Conservation (phyloP, 306 rosid genomes). For the Rubus parviflorus region DNA sequence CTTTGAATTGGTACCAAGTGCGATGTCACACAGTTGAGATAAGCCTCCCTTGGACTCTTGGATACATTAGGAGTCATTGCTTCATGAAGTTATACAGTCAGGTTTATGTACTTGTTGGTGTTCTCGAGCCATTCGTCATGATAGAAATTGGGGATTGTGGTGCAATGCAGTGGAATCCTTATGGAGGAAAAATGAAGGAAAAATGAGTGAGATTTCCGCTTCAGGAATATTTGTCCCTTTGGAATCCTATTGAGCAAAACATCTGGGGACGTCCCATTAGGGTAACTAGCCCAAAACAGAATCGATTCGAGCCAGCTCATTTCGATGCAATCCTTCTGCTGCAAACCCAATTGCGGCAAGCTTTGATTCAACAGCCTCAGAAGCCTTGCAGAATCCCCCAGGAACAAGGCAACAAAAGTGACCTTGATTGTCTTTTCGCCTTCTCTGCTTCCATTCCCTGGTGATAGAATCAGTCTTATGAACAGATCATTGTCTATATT, state of each 20-base stretch:
- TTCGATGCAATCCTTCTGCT: conserved; percentile 26
- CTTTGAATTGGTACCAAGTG: conserved; percentile 36
- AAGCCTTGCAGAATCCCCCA: conserved; percentile 21
- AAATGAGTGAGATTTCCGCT: too few relatives aligned
- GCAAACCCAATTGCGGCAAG: conserved; percentile 30
- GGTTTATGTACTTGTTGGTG: conserved; percentile 24
- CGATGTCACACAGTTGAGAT: conserved; percentile 59
- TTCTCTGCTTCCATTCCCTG: neutral
- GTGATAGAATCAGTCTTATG: conserved; percentile 39
- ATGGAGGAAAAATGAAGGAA: too few relatives aligned
- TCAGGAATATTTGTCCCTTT: neutral
- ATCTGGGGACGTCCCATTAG: conserved; percentile 15
- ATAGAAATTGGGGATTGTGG: too few relatives aligned
- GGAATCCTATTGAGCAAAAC: conserved; percentile 15
- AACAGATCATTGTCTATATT: conserved; percentile 42
- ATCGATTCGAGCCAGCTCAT: conserved; percentile 36
- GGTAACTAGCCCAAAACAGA: conserved; percentile 16
- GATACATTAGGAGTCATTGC: conserved; percentile 64
- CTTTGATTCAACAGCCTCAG: conserved; percentile 3
- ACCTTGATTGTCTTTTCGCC: conserved; percentile 7
- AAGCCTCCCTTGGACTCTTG: conserved; percentile 58
- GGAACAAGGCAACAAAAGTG: conserved; percentile 19
- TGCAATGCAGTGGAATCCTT: too few relatives aligned
- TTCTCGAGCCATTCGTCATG: conserved; percentile 24
- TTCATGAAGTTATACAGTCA: conserved; percentile 28